These are phyloP conservation scores for Clonostachys rhizophaga DNA, from an alignment of 2,329 filamentous ascomycete species.

Conservation along the genomic window DNA sequence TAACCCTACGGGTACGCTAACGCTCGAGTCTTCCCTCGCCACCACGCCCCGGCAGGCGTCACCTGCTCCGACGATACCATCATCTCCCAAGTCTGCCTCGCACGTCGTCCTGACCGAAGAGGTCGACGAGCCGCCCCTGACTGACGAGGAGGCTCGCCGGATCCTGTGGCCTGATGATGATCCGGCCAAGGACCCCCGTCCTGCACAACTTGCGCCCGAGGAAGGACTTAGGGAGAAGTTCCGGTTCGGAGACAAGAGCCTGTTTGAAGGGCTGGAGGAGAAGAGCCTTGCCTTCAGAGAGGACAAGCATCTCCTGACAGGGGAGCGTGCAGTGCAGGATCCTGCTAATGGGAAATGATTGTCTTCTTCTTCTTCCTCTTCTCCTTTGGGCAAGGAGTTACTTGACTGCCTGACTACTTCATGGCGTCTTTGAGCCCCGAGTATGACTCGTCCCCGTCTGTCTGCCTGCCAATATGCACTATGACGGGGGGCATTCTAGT, in stretches of 20 bases:
- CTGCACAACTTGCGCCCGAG: conserved; percentile 5
- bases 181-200: conserved; percentile 4
- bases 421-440: too few relatives aligned
- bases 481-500: too few relatives aligned
- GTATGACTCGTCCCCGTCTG: too few relatives aligned
- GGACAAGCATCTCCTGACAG: conserved; percentile 20
- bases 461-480: too few relatives aligned
- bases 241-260: conserved; percentile 23
- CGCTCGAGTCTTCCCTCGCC: neutral
- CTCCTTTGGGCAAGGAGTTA: too few relatives aligned
- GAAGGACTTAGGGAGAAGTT: conserved; percentile 33
- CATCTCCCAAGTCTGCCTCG: conserved; percentile 1
- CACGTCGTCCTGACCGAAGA: conserved; percentile 6
- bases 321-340: too few relatives aligned
- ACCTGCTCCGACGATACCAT: neutral
- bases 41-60: neutral
- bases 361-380: too few relatives aligned
- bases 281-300: conserved; percentile 28
- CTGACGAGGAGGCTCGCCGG: conserved; percentile 29
- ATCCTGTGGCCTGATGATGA: conserved; percentile 31
- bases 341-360: too few relatives aligned
- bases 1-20: neutral
- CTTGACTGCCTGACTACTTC: too few relatives aligned
- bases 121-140: conserved; percentile 24
- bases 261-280: conserved; percentile 23